Base-by-base conservation (phyloP, 352 stramenopile species). In the Globisporangium mamillatum region DNA sequence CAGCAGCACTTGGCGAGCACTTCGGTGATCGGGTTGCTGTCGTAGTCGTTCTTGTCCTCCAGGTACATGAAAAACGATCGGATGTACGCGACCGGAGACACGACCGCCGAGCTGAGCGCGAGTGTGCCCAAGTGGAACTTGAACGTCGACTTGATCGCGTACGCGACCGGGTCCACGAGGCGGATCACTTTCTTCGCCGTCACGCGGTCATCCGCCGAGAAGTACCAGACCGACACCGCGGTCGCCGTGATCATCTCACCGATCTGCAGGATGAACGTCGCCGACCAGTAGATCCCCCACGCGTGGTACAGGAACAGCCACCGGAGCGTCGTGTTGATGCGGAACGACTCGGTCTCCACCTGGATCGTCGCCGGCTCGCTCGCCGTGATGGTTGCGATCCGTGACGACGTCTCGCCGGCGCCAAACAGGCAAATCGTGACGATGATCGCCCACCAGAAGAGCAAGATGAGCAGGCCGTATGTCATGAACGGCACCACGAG, bases 281-380 rank as follows among this genome's bases (percentile, higher is more conserved):
- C 75, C 32, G 80, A 84, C 87, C 87, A 94, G 76, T 94, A 94
- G 65, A 92, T 89, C 12, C 87, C 87, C 81, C 82, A 93, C 0
- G 78, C 66, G 54, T 93, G 87, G 56, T 81, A 92, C 34, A 94
- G 53, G 66, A 94, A 91, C 18, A 92, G 74, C 85, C 84, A 94
- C 0, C 87, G 82, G 25, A 94, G 71, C 61, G 80, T 79, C 9
- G 72, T 78, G 55, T 85, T 84, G 57, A 87, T 77, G 68, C 82
- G 55, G 62, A 94, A 94, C 14, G 84, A 84, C 67, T 92, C 77
- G 4, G 82, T 91, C 34, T 80, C 73, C 4, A 94, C 73, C n/a
- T 80, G 70, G 54, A 94, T 80, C 1, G 70, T 75, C 1, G 78
- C 66, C 18, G 79, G 82, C 0, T 75, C 80, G 6, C 62, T 68